Conservation (phyloP, 1,139 yeast genomes). For the Torulaspora pretoriensis region DNA sequence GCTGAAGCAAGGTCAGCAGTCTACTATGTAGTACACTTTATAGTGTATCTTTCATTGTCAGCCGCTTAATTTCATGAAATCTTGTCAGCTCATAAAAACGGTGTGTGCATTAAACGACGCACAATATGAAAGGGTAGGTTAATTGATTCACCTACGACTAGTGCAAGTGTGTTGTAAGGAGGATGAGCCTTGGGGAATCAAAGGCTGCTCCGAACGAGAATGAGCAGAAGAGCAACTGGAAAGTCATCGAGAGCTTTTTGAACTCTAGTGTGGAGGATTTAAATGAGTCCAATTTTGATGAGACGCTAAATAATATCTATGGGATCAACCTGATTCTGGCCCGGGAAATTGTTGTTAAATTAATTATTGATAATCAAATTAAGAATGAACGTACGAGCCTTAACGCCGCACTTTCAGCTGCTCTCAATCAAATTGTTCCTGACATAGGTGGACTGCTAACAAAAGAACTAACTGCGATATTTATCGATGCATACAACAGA, state of each 20-base stretch:
- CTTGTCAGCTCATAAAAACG: not conserved
- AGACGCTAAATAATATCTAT: conserved; percentile 13
- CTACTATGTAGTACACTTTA: too few relatives aligned
- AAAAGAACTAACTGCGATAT: conserved; percentile 54
- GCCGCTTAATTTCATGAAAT: not conserved
- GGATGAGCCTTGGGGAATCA: not conserved
- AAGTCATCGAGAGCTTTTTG: conserved; percentile 14
- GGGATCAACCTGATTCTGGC: conserved; percentile 23
- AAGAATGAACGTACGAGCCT: conserved; percentile 32
- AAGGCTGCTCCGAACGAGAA: conserved; percentile 6
- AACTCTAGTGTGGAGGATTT: conserved; percentile 11
- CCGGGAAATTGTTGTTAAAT: conserved; percentile 14
- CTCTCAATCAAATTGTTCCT: conserved; percentile 66
- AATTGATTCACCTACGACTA: not conserved
- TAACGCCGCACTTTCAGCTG: conserved; percentile 55
- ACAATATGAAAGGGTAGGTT: not conserved
- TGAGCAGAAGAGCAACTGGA: conserved; percentile 21
- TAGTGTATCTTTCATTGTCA: not conserved
- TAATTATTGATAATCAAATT: conserved; percentile 13
- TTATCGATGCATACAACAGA: conserved; percentile 51
- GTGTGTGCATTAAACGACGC: not conserved
- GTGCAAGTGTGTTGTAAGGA: not conserved
- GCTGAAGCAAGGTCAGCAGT: not conserved
- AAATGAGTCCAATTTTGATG: conserved; percentile 10
- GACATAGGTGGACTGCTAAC: conserved; percentile 59